Base-by-base conservation (phyloP, 176 grass and related monocot species). In the Paspalum notatum region DNA sequence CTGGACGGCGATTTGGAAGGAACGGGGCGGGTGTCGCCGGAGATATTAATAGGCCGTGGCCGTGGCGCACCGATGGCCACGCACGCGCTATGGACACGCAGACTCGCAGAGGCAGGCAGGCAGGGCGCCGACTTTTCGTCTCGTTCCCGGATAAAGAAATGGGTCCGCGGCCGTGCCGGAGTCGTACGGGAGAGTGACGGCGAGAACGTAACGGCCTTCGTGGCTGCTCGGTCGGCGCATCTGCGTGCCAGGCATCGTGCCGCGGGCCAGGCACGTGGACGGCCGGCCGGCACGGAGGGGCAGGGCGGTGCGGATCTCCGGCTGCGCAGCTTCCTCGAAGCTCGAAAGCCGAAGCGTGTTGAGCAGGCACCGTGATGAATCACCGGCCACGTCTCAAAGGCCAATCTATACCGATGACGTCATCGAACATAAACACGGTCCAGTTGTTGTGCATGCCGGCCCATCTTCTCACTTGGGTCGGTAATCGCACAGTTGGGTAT, bases 41-140 rank as follows among this genome's bases (percentile, higher is more conserved):
- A 5, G n/a, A 4, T 77, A 77, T 85, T 65, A 82, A 85, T 85
- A 73, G 68, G 68, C 12, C 0, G 38, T 13, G 2, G 25, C 0
- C 1, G 17, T 2, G 39, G 22, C 7, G 0, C 21, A 60, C 21
- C 18, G 64, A 42, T 9, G 4, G 12, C 21, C 21, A 4, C 0
- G 39, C 7, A 82, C 85, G 6, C 85, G 85, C 24, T 77, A 24
- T 77, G 0, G 80, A 87, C 74, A 46, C 73, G 55, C 74, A 65
- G 12, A n/a, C n/a, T n/a, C n/a, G n/a, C n/a, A n/a, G n/a, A n/a
- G n/a, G n/a, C n/a, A n/a, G n/a, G n/a, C n/a, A 43, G 60, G 25
- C 73, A 8, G 8, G 55, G 75, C 76, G 46, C 82, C 76, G 70
- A 75, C 87, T 52, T 24, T 57, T 17, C 13, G 12, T 2, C 12